These are phyloP conservation scores for Tephrocybe rancida DNA, from an alignment of 768 basidiomycete species.

Conservation along the genomic window DNA sequence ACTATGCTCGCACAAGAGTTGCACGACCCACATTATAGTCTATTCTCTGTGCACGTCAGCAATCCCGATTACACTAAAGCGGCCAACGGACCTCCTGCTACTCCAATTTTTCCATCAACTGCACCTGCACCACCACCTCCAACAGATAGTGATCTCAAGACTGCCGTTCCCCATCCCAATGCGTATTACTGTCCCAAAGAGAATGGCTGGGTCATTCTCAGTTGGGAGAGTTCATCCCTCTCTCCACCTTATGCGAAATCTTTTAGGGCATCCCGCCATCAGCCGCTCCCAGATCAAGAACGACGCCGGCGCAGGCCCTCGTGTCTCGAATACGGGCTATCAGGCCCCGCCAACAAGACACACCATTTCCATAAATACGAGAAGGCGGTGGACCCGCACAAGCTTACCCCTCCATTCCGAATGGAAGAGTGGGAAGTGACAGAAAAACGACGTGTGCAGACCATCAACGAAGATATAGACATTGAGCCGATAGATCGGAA, in stretches of 20 bases:
- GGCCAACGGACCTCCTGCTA: background rate
- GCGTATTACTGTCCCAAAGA: slow-evolving; percentile 84
- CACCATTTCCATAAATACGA: slow-evolving; percentile 84
- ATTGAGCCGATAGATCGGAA: slow-evolving; percentile 40
- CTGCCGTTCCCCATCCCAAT: slow-evolving; percentile 77
- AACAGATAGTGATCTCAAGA: slow-evolving; percentile 64
- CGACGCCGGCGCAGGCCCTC: slow-evolving; percentile 49
- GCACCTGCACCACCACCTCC: slow-evolving; percentile 39
- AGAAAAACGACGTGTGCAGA: slow-evolving; percentile 46
- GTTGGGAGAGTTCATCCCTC: slow-evolving; percentile 65
- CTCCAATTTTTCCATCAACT: background rate
- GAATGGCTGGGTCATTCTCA: slow-evolving; percentile 80
- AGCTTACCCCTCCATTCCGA: slow-evolving; percentile 62
- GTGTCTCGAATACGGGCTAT: slow-evolving; percentile 56
- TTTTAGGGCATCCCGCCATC: slow-evolving; percentile 41
- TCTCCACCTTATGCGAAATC: slow-evolving; percentile 62
- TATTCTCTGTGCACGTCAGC: slow-evolving; percentile 60
- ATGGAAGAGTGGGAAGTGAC: slow-evolving; percentile 63
- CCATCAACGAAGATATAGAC: slow-evolving; percentile 43
- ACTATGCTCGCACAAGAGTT: slow-evolving; percentile 67
- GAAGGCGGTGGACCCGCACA: slow-evolving; percentile 68
- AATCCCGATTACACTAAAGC: slow-evolving; percentile 23
- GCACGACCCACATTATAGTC: slow-evolving; percentile 72
- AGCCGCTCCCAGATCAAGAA: slow-evolving; percentile 56
- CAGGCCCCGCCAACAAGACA: slow-evolving; percentile 56